Evolutionary conservation across 257 asterid species (phyloP), one percentile per base, ranked within the genome.

Genomic region (Solanum sitiens): DNA sequence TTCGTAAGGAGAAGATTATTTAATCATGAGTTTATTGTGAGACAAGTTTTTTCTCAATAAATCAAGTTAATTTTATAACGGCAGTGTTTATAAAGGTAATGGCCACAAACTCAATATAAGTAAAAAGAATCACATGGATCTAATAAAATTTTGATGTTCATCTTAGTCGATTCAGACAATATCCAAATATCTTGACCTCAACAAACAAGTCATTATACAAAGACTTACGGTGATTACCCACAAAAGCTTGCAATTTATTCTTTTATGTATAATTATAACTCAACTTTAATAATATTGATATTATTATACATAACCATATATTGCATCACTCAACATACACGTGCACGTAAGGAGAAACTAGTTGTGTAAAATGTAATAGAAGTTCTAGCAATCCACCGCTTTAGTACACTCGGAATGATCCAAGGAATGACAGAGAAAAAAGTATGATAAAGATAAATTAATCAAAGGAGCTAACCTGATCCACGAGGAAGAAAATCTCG

Each of bases 401-500:
- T 53, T 53, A 53, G 63, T 18, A 18, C 63, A 53, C n/a, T 44
- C 2, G 14, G 84, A 27, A 44, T 44, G 23, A 25, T 10, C 53
- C 42, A 53, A 77, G 9, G 37, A 77, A 77, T 42, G 40, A 16
- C 68, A 80, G 30, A 80, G 63, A 53, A 53, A 53, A 53, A 53
- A 53, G 23, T 53, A 53, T 53, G 63, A 27, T 25, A 45, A 79
- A 27, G 65, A 45, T 45, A 44, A 67, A 45, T 27, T 71, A 25
- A 84, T 44, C 74, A 84, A 87, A 30, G 10, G 70, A 63, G 89
- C 95, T 87, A 74, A 96, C 99, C 99, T 90, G 98, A 96, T 89
- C 99, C 99, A 87, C 99, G 94, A 30, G 99, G 99, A 86, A 96
- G 99, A 89, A 96, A 96, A 91, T 96, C 99, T 72, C 98, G 91